A percentile compares a stretch with the other conserved stretches of the same genome.
Conservation (phyloP, 1,139 yeast genomes). For the Saccharomyces hybrid region DNA sequence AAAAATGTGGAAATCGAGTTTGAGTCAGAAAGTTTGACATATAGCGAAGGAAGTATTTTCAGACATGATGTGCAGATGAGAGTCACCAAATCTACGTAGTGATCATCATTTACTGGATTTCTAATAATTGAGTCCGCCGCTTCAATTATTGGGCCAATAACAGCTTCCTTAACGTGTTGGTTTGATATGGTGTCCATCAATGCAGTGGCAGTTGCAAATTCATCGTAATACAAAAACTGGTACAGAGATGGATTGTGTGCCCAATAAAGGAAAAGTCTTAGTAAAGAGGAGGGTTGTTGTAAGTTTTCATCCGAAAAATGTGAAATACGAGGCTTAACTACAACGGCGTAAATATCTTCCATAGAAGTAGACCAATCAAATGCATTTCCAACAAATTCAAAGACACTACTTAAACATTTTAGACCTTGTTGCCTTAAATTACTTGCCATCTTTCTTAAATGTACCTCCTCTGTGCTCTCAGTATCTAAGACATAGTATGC, state of each 20-base stretch:
- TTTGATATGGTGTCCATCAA: conserved; percentile 49
- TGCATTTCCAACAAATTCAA: conserved; percentile 40
- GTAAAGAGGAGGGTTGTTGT: conserved; percentile 73
- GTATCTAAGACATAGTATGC: conserved; percentile 44
- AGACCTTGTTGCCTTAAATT: conserved; percentile 54
- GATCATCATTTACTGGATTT: conserved; percentile 38
- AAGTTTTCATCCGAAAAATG: conserved; percentile 69
- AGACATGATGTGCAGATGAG: conserved; percentile 52
- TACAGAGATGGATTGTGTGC: conserved; percentile 45
- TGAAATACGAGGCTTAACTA: conserved; percentile 60
- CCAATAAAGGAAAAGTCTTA: conserved; percentile 63
- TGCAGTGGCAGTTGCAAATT: conserved; percentile 48
- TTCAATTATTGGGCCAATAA: conserved; percentile 48
- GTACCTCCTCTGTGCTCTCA: conserved; percentile 13
- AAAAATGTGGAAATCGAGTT: conserved; percentile 50
- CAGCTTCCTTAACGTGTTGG: conserved; percentile 59
- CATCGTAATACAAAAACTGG: conserved; percentile 50
- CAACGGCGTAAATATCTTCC: conserved; percentile 42
- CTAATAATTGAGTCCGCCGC: conserved; percentile 46
- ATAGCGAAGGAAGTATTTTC: conserved; percentile 43
- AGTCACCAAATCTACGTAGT: conserved; percentile 44
- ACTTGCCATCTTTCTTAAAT: conserved; percentile 42
- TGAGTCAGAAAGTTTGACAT: conserved; percentile 38
- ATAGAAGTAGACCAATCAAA: conserved; percentile 54
- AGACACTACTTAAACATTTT: conserved; percentile 48